Evolutionary conservation across 1,284 basidiomycete species (phyloP).

Genomic region (Uromyces viciae-fabae): DNA sequence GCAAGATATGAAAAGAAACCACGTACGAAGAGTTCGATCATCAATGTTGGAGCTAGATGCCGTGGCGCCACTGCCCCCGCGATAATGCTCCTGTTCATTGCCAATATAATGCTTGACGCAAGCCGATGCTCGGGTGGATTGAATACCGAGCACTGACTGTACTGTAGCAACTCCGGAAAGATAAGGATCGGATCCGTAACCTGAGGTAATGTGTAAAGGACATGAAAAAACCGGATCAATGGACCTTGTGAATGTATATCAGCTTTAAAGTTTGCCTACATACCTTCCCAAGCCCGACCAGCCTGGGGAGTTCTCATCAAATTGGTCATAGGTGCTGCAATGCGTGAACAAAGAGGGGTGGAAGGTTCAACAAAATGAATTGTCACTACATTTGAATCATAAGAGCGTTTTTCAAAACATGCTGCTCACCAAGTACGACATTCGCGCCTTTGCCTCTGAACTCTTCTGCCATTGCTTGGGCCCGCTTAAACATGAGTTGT

Average conservation of each 20-base stretch:
- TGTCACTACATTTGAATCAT: too few relatives aligned
- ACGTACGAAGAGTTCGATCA: slow-evolving; percentile 50
- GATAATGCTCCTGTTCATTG: slow-evolving; percentile 54
- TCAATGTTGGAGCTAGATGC: slow-evolving; percentile 49
- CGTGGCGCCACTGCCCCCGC: slow-evolving; percentile 42
- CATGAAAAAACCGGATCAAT: slow-evolving; percentile 48
- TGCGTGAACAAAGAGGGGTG: background rate
- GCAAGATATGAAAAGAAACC: background rate
- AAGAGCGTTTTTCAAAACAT: too few relatives aligned
- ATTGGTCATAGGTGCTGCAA: slow-evolving; percentile 51
- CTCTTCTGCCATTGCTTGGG: slow-evolving; percentile 51
- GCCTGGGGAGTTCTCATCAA: slow-evolving; percentile 49
- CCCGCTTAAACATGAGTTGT: slow-evolving; percentile 51
- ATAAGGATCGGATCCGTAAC: slow-evolving; percentile 48
- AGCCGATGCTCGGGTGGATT: slow-evolving; percentile 52
- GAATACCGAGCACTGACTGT: slow-evolving; percentile 50
- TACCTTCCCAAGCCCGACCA: slow-evolving; percentile 51
- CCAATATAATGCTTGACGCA: slow-evolving; percentile 52
- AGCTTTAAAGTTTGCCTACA: slow-evolving; percentile 50
- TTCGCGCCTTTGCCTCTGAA: slow-evolving; percentile 53
- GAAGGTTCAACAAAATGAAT: background rate
- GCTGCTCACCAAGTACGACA: slow-evolving; percentile 51
- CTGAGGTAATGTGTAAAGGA: background rate
- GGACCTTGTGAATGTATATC: too few relatives aligned
- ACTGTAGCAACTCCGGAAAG: slow-evolving; percentile 51